Percentiles rank a stretch among this genome's conserved stretches.
Evolutionary conservation across 106 monocot species (phyloP).

Genomic region (Allium sativum): DNA sequence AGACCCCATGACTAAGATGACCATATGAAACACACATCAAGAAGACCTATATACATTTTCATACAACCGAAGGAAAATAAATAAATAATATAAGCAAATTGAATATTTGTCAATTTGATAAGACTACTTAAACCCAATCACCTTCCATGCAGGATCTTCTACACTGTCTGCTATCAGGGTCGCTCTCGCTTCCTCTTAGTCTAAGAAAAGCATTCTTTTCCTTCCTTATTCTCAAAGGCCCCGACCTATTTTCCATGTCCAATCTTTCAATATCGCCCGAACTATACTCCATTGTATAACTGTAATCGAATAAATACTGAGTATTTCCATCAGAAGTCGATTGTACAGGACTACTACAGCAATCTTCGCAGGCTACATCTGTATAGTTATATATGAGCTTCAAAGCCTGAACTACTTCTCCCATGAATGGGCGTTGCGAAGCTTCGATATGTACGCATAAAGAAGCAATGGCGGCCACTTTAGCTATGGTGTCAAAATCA

Average conservation of each 20-base stretch:
- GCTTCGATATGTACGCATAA: slow-evolving; percentile 29
- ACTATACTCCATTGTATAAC: slow-evolving; percentile 62
- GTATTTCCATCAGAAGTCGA: slow-evolving; percentile 15
- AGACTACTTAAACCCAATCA: slow-evolving; percentile 1
- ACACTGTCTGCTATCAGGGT: slow-evolving; percentile 36
- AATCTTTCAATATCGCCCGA: slow-evolving; percentile 31
- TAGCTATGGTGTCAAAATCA: slow-evolving; percentile 24
- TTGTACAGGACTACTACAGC: slow-evolving; percentile 12
- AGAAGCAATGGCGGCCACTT: slow-evolving; percentile 31
- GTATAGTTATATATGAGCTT: slow-evolving; percentile 38
- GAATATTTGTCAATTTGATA: too few relatives aligned
- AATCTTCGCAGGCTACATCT: slow-evolving; percentile 25
- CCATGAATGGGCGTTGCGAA: slow-evolving; percentile 38
- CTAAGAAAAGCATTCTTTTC: slow-evolving; percentile 26
- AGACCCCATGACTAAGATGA: too few relatives aligned
- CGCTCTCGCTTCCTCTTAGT: slow-evolving; percentile 69
- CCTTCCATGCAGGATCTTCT: background rate
- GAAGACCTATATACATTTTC: too few relatives aligned
- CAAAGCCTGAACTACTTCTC: slow-evolving; percentile 45
- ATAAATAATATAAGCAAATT: too few relatives aligned
- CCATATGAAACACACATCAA: too few relatives aligned
- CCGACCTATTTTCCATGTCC: slow-evolving; percentile 28
- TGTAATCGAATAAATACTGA: background rate
- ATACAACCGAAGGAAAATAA: too few relatives aligned
- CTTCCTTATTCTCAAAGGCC: slow-evolving; percentile 51